Evolutionary conservation across 176 grass and related monocot genomes (phyloP).

Genomic region (Melocanna baccifera): DNA sequence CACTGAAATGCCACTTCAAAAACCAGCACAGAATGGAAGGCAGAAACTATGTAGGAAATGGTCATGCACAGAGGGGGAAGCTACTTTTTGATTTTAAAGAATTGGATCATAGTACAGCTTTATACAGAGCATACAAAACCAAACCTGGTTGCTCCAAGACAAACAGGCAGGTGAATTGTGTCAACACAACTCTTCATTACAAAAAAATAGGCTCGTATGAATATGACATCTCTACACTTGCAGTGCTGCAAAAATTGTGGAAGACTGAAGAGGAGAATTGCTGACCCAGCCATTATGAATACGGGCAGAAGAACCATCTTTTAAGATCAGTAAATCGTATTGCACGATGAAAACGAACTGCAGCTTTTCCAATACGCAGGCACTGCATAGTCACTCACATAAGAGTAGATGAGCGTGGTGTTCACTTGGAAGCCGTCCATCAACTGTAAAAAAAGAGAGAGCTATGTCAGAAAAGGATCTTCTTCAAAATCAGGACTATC

Average conservation of each 20-base stretch:
- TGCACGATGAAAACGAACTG: constrained; percentile 13
- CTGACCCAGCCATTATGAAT: constrained; percentile 28
- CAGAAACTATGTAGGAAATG: background rate
- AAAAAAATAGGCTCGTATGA: constrained; percentile 25
- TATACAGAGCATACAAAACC: constrained; percentile 50
- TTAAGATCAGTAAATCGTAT: constrained; percentile 28
- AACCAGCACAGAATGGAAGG: background rate
- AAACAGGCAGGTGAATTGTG: constrained; percentile 38
- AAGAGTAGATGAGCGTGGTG: constrained; percentile 18
- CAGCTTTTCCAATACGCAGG: constrained; percentile 7
- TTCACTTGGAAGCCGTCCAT: constrained; percentile 10
- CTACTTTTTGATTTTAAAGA: constrained; percentile 35
- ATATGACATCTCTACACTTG: constrained; percentile 42
- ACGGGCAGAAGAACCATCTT: constrained; percentile 28
- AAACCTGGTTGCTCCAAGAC: constrained; percentile 34
- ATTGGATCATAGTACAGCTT: constrained; percentile 33
- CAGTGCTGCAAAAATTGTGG: constrained; percentile 25
- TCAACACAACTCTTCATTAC: constrained; percentile 12
- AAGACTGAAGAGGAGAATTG: constrained; percentile 10
- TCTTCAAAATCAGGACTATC: constrained; percentile 84
- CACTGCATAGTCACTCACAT: constrained; percentile 11
- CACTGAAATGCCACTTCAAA: background rate
- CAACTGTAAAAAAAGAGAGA: constrained; percentile 11
- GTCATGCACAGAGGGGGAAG: background rate
- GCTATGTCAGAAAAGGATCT: constrained; percentile 67